Percentiles rank a stretch among this genome's conserved stretches.
These are phyloP conservation scores for Rosa rugosa DNA, from an alignment of 306 rosid species.

Conservation along the genomic window DNA sequence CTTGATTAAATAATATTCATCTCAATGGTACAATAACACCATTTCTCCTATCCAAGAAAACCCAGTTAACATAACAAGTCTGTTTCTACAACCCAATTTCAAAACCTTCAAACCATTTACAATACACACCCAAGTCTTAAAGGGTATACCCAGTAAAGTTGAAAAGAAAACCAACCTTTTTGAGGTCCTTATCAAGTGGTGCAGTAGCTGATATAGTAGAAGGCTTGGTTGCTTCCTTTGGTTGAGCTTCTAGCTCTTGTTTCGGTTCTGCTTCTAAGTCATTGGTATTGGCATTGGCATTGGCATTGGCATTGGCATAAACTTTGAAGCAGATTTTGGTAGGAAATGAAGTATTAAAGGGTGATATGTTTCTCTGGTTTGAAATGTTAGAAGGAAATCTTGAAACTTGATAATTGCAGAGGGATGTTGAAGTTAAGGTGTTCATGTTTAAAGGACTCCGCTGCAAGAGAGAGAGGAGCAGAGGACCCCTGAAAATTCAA, in stretches of 20 bases:
- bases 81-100: not conserved
- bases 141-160: not conserved
- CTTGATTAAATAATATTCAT: too few relatives aligned
- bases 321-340: slow-evolving; percentile 28
- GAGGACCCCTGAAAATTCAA: slow-evolving; percentile 1
- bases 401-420: slow-evolving; percentile 37
- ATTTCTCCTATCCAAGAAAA: not conserved
- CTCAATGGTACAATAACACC: not conserved
- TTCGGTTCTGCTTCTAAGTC: slow-evolving; percentile 44
- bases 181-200: slow-evolving; percentile 77
- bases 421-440: slow-evolving; percentile 45
- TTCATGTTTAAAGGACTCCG: slow-evolving; percentile 38
- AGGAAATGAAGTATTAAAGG: slow-evolving; percentile 22
- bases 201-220: slow-evolving; percentile 36
- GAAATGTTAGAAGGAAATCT: slow-evolving; percentile 29
- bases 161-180: slow-evolving; percentile 52
- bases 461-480: not conserved
- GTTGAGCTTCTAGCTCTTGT: slow-evolving; percentile 26
- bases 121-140: not conserved
- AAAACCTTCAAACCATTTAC: not conserved
- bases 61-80: not conserved
- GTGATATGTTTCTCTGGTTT: slow-evolving; percentile 6
- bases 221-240: slow-evolving; percentile 27
- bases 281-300: slow-evolving; percentile 55
- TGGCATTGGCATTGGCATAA: slow-evolving; percentile 32